Evolutionary conservation across 805 yeast genomes (phyloP).

Genomic region (Wilhelminamyces savonicus): DNA sequence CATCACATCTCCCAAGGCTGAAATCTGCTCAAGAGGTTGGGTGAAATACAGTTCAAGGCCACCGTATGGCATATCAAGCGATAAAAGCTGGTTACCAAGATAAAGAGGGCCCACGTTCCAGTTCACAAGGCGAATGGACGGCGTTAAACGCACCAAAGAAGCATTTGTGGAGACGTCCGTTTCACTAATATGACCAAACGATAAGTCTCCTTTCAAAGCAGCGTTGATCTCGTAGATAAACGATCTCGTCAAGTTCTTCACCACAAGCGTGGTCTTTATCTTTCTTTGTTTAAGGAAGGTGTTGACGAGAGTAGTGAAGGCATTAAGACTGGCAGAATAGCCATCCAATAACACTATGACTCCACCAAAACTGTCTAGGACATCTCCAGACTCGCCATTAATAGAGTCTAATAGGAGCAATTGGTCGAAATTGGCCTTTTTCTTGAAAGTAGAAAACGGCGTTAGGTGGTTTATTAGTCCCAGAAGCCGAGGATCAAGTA

Average conservation of each 20-base stretch:
- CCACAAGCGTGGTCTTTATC: slow-evolving; percentile 18
- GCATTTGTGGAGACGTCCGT: not conserved
- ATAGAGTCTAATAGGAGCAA: slow-evolving; percentile 8
- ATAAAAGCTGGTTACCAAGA: slow-evolving; percentile 34
- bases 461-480: slow-evolving; percentile 47
- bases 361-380: no score
- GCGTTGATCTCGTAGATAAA: slow-evolving; percentile 27
- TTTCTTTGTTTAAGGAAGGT: slow-evolving; percentile 7
- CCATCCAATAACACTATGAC: no score
- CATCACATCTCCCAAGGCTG: slow-evolving; percentile 43
- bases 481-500: slow-evolving; percentile 43
- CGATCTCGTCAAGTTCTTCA: slow-evolving; percentile 29
- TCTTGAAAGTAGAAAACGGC: slow-evolving; percentile 48
- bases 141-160: slow-evolving; percentile 18
- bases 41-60: slow-evolving; percentile 39
- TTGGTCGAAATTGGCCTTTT: slow-evolving; percentile 38
- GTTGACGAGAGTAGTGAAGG: no score
- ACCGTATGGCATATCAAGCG: slow-evolving; percentile 31
- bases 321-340: no score
- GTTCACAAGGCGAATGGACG: slow-evolving; percentile 35
- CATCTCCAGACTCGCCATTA: not conserved
- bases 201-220: slow-evolving; percentile 7
- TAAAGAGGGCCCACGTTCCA: slow-evolving; percentile 43
- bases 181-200: slow-evolving; percentile 6
- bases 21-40: slow-evolving; percentile 40